Evolutionary conservation across 495 filamentous ascomycete genomes (phyloP).

Genomic region (Hypoxylon perforatum): DNA sequence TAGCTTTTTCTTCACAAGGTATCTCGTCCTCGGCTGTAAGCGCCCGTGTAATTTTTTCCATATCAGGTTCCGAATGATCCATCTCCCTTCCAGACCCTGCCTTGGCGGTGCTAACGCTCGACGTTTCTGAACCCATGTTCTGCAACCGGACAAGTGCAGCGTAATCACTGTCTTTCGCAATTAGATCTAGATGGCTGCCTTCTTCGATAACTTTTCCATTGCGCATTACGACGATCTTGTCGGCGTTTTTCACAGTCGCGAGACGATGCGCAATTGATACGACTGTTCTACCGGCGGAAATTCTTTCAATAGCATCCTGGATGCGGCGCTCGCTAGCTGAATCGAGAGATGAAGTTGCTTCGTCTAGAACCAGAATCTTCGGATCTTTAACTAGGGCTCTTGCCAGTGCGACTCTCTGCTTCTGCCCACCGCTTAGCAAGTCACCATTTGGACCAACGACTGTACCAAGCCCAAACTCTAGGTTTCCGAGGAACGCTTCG

Average conservation of each 20-base stretch:
- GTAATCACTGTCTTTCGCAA: conserved; percentile 52
- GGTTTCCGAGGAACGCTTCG: conserved; percentile 47
- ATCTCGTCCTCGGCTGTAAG: conserved; percentile 24
- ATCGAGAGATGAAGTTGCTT: conserved; percentile 66
- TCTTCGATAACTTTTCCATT: conserved; percentile 67
- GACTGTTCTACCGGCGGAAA: conserved; percentile 67
- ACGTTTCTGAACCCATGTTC: conserved; percentile 43
- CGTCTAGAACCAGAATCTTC: conserved; percentile 63
- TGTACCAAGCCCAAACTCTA: conserved; percentile 59
- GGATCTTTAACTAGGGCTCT: conserved; percentile 62
- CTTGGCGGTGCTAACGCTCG: conserved; percentile 41
- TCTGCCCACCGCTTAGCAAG: conserved; percentile 67
- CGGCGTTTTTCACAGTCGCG: conserved; percentile 69
- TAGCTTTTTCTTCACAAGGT: not conserved
- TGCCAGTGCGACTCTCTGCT: conserved; percentile 71
- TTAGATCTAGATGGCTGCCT: conserved; percentile 59
- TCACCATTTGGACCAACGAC: conserved; percentile 59
- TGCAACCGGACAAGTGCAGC: conserved; percentile 53
- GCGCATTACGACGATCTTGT: conserved; percentile 71
- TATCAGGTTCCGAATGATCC: conserved; percentile 38
- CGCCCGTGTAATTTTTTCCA: conserved; percentile 51
- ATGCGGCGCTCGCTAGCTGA: conserved; percentile 65
- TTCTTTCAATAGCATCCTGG: conserved; percentile 61
- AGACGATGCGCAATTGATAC: conserved; percentile 80
- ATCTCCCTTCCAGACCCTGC: conserved; percentile 22